phyloP scores from a whole-genome alignment of 2,329 filamentous ascomycete species.

The Rhynchosporium secalis region DNA sequence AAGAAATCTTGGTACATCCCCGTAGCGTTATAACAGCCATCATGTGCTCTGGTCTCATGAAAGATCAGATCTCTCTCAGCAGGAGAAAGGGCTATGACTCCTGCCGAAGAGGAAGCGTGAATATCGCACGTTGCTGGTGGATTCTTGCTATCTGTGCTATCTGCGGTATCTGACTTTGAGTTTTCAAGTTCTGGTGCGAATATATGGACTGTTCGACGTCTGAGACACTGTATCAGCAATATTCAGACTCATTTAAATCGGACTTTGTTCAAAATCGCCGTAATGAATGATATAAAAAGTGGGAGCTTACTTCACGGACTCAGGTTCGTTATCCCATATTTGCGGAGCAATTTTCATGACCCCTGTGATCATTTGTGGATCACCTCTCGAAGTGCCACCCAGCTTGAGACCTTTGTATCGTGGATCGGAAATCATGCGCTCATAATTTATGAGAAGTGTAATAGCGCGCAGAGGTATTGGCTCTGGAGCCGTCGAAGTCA shows the following conservation, averaged over 20 bases:
- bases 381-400: not conserved
- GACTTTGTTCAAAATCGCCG: too few relatives aligned
- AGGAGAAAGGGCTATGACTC: conserved; percentile 6
- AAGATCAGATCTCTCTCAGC: conserved; percentile 12
- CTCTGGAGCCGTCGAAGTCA: not conserved
- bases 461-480: conserved; percentile 12
- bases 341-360: not conserved
- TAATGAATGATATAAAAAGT: too few relatives aligned
- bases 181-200: not conserved
- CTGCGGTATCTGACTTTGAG: not conserved
- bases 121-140: not conserved
- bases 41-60: conserved; percentile 14
- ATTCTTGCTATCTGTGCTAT: not conserved
- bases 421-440: conserved; percentile 8
- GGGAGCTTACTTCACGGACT: not conserved
- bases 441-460: conserved; percentile 12
- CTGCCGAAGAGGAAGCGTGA: not conserved
- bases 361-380: not conserved
- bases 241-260: too few relatives aligned
- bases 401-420: not conserved
- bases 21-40: conserved; percentile 17
- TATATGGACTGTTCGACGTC: not conserved
- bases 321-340: not conserved
- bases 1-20: conserved; percentile 15
- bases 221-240: not conserved